phyloP scores from a whole-genome alignment of 1,139 yeast species.

The Scheffersomyces illinoinensis region DNA sequence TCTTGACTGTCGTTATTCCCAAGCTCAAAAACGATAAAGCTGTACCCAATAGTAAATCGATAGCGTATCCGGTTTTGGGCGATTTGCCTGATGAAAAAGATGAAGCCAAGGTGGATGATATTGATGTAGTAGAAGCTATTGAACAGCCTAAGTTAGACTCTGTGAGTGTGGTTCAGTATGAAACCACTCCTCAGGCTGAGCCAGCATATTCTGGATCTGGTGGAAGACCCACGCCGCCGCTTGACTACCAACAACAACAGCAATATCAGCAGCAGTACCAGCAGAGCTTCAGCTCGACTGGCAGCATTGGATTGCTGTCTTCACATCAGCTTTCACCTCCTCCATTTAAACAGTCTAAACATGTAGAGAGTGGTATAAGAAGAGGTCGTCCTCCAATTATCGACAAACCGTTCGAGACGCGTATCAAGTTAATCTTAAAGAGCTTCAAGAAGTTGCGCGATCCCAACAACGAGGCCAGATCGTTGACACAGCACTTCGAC shows the following conservation, averaged over 20 bases:
- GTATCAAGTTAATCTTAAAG: slow-evolving; percentile 84
- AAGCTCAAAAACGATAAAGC: slow-evolving; percentile 44
- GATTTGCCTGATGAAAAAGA: slow-evolving; percentile 61
- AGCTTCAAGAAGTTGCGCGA: slow-evolving; percentile 73
- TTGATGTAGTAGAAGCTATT: slow-evolving; percentile 7
- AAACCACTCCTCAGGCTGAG: slow-evolving; percentile 9
- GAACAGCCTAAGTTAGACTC: slow-evolving; percentile 3
- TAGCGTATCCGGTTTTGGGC: slow-evolving; percentile 71
- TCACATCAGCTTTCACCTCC: slow-evolving; percentile 4
- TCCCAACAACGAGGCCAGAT: slow-evolving; percentile 46
- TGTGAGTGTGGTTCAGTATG: slow-evolving; percentile 3
- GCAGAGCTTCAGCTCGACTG: slow-evolving; percentile 4
- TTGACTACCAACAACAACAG: not conserved
- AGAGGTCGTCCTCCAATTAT: slow-evolving; percentile 96
- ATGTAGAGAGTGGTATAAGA: slow-evolving; percentile 62
- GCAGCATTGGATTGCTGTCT: slow-evolving; percentile 2
- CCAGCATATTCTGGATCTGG: slow-evolving; percentile 6
- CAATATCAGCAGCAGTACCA: slow-evolving; percentile 4
- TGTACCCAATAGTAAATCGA: slow-evolving; percentile 39
- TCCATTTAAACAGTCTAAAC: slow-evolving; percentile 10
- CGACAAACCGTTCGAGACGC: slow-evolving; percentile 89
- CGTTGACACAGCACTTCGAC: slow-evolving; percentile 67
- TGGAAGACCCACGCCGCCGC: slow-evolving; percentile 2
- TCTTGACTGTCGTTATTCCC: slow-evolving; percentile 58
- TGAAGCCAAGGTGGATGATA: slow-evolving; percentile 16